phyloP scores from a whole-genome alignment of 345 rosid species.

The Isatis tinctoria region DNA sequence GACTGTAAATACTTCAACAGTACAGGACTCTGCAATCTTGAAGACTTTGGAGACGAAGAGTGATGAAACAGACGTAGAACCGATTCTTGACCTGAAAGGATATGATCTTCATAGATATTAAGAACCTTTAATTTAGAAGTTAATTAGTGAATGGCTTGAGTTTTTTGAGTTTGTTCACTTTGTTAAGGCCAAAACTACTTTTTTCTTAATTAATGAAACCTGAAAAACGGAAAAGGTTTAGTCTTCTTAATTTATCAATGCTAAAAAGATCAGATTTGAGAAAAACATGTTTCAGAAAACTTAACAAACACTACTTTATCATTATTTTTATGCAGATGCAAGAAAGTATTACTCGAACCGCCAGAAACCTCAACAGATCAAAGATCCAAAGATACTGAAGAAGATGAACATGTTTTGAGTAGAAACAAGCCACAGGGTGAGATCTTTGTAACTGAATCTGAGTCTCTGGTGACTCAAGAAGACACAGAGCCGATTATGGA shows the following conservation, averaged over 20 bases:
- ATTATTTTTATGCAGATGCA: background rate
- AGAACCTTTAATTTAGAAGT: background rate
- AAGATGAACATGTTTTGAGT: background rate
- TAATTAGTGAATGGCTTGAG: background rate
- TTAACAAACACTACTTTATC: background rate
- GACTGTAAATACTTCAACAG: background rate
- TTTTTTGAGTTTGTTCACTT: background rate
- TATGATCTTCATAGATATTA: background rate
- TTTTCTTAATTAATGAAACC: background rate
- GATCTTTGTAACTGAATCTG: background rate
- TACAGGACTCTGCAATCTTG: background rate
- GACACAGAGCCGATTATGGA: background rate
- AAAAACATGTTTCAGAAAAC: background rate
- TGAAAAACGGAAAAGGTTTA: background rate
- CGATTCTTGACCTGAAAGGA: too few relatives aligned
- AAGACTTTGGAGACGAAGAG: too few relatives aligned
- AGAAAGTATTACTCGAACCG: too few relatives aligned
- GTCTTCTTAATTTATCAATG: background rate
- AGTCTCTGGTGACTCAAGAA: background rate
- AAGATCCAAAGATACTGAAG: background rate
- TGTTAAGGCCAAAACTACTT: slow-evolving; percentile 1
- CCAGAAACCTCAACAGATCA: background rate
- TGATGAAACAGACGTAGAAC: too few relatives aligned
- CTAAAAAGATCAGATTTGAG: background rate
- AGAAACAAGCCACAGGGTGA: background rate